Percentiles rank a stretch among this genome's conserved stretches.
Evolutionary conservation across 495 filamentous ascomycete species (phyloP).

Genomic region (Hapsidospora chrysogenum): DNA sequence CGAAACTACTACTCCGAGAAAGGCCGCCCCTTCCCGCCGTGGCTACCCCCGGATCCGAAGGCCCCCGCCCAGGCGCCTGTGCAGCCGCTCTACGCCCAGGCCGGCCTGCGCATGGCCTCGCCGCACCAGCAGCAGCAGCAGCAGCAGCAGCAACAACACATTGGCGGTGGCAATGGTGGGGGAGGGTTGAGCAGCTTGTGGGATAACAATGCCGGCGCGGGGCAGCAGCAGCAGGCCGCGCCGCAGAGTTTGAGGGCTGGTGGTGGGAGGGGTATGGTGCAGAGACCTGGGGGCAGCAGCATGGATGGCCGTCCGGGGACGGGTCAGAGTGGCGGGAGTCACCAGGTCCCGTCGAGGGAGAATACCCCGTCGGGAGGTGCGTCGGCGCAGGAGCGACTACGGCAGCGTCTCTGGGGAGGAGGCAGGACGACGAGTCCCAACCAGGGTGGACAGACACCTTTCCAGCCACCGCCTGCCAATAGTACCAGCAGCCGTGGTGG

Average conservation of each 20-base stretch:
- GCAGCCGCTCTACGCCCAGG: slow-evolving; percentile 32
- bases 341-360: slow-evolving; percentile 29
- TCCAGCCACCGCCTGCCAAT: slow-evolving; percentile 20
- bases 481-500: slow-evolving; percentile 9
- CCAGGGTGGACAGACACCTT: slow-evolving; percentile 17
- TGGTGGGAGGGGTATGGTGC: slow-evolving; percentile 9
- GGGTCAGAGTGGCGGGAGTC: too few species aligned
- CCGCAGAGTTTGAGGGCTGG: slow-evolving; percentile 38
- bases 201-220: slow-evolving; percentile 40
- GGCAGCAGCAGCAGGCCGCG: slow-evolving; percentile 25
- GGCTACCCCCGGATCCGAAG: slow-evolving; percentile 81
- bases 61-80: slow-evolving; percentile 31
- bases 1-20: slow-evolving; percentile 89
- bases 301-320: slow-evolving; percentile 8
- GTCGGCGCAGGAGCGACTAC: slow-evolving; percentile 30
- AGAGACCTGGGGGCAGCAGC: slow-evolving; percentile 9
- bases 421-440: slow-evolving; percentile 24
- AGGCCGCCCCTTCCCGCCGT: slow-evolving; percentile 61
- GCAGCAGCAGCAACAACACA: slow-evolving; percentile 9
- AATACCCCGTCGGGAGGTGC: slow-evolving; percentile 16
- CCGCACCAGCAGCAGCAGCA: slow-evolving; percentile 26
- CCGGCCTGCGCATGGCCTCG: slow-evolving; percentile 29
- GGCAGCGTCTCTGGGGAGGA: slow-evolving; percentile 30
- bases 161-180: slow-evolving; percentile 8
- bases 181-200: slow-evolving; percentile 64